Evolutionary conservation across 495 filamentous ascomycete species (phyloP), one percentile per base, ranked within the genome.

Genomic region (Podospora tetraspora): DNA sequence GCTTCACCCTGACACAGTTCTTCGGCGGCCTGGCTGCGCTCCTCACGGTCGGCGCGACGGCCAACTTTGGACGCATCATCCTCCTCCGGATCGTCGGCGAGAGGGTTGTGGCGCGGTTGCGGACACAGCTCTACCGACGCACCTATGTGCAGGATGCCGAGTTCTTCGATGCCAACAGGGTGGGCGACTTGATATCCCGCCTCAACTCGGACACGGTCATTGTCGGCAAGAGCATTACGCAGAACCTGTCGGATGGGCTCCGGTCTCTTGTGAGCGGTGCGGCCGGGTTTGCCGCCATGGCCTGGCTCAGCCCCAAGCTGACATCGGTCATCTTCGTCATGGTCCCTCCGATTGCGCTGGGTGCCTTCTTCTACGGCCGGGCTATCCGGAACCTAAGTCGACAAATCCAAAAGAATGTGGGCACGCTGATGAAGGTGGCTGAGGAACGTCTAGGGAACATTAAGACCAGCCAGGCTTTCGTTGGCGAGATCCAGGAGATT

Each of bases 161-260:
- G 75, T 99, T 99, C 82, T 99, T 98, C 76, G 95, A 99, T 76
- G 95, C 95, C 52, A 99, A 99, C 80, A 86, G 96, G 22, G 93
- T 97, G 52, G 95, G 95, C 70, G 95, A 99, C 75, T 80, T 99
- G 71, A 97, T 98, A 72, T 97, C 94, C 61, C 88, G 95, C 16
- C 88, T 99, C 23, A 92, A 93, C 72, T 97, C 93, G 10, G 95
- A 99, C 75, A 97, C 95, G 1, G 90, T 98, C 71, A 94, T 99
- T 70, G 94, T 98, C 34, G 95, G 94, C 71, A 99, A 99, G 81
- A 96, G 92, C 78, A 96, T 99, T 72, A 98, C 96, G 11, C 95
- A 98, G 72, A 99, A 99, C 75, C 81, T 99, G 58, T 97, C 94
- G 2, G 95, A 99, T 79, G 95, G 95, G 13, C 82, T 98, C 30